A percentile compares a stretch with the other conserved stretches of the same genome.
Evolutionary conservation across 192 early-diverging fungal genomes (phyloP).

Genomic region (Mortierella antarctica): DNA sequence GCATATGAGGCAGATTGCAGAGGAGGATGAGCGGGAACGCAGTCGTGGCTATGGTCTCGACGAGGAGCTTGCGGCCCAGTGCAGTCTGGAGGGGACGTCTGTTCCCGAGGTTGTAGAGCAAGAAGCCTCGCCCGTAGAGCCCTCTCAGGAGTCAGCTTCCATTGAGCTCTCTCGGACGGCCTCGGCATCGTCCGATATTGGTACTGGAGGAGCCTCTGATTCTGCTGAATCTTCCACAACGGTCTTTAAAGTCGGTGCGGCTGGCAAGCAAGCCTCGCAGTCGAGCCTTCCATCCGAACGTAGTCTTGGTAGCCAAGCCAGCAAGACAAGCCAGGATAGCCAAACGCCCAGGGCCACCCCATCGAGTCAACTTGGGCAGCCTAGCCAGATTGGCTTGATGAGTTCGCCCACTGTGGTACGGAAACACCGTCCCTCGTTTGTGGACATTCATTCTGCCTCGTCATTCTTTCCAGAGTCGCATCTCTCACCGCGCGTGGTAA

Average conservation of each 20-base stretch:
- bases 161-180: slow-evolving; percentile 37
- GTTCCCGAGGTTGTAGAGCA: slow-evolving; percentile 42
- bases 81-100: slow-evolving; percentile 6
- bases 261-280: slow-evolving; percentile 9
- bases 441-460: slow-evolving; percentile 44
- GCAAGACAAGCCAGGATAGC: not conserved
- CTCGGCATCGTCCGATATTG: slow-evolving; percentile 32
- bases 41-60: slow-evolving; percentile 44
- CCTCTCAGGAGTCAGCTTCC: slow-evolving; percentile 1
- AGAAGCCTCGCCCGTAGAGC: slow-evolving; percentile 30
- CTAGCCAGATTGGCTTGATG: not conserved
- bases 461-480: slow-evolving; percentile 36
- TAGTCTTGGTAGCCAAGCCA: not conserved
- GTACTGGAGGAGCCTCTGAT: slow-evolving; percentile 30
- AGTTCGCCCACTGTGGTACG: slow-evolving; percentile 6
- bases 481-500: slow-evolving; percentile 26
- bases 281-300: not conserved
- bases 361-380: not conserved
- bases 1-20: slow-evolving; percentile 39
- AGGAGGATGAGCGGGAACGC: slow-evolving; percentile 42
- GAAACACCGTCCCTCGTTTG: slow-evolving; percentile 47
- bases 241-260: slow-evolving; percentile 23
- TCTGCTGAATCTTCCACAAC: slow-evolving; percentile 49
- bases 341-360: not conserved
- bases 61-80: slow-evolving; percentile 23